Percentiles rank a stretch among this genome's conserved stretches.
phyloP scores from a whole-genome alignment of 495 filamentous ascomycete species.

The Talaromyces wortmannii region DNA sequence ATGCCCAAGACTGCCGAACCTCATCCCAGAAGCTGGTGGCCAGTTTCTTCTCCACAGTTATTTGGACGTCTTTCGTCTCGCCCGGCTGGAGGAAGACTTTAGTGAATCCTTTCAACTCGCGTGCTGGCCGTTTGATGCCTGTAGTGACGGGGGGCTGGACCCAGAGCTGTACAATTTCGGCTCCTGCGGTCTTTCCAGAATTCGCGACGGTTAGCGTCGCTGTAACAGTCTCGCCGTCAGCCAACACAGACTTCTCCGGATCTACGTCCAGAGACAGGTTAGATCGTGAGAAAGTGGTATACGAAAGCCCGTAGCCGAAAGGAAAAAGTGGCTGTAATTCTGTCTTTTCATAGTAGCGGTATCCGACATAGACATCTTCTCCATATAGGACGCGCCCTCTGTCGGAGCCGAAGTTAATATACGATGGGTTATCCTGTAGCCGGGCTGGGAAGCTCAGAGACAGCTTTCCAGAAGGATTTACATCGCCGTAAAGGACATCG shows the following conservation, averaged over 20 bases:
- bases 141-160: slow-evolving; percentile 37
- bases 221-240: slow-evolving; percentile 46
- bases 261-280: slow-evolving; percentile 42
- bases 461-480: slow-evolving; percentile 51
- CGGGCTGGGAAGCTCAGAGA: slow-evolving; percentile 58
- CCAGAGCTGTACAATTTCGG: slow-evolving; percentile 78
- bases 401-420: slow-evolving; percentile 73
- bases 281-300: slow-evolving; percentile 68
- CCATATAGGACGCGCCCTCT: slow-evolving; percentile 69
- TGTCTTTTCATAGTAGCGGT: slow-evolving; percentile 74
- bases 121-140: slow-evolving; percentile 58
- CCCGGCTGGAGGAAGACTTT: slow-evolving; percentile 66
- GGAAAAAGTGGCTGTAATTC: slow-evolving; percentile 60
- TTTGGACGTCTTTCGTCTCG: slow-evolving; percentile 59
- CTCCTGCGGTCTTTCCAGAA: slow-evolving; percentile 54
- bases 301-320: slow-evolving; percentile 80
- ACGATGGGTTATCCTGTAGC: slow-evolving; percentile 68
- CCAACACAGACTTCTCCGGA: slow-evolving; percentile 28
- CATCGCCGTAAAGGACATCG: slow-evolving; percentile 47
- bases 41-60: slow-evolving; percentile 63
- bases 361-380: slow-evolving; percentile 77
- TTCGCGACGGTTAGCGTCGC: slow-evolving; percentile 63
- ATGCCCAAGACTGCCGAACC: slow-evolving; percentile 61
- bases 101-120: slow-evolving; percentile 73
- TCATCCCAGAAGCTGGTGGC: slow-evolving; percentile 80